phyloP scores from a whole-genome alignment of 2,329 filamentous ascomycete species.

The Microsporum canis region DNA sequence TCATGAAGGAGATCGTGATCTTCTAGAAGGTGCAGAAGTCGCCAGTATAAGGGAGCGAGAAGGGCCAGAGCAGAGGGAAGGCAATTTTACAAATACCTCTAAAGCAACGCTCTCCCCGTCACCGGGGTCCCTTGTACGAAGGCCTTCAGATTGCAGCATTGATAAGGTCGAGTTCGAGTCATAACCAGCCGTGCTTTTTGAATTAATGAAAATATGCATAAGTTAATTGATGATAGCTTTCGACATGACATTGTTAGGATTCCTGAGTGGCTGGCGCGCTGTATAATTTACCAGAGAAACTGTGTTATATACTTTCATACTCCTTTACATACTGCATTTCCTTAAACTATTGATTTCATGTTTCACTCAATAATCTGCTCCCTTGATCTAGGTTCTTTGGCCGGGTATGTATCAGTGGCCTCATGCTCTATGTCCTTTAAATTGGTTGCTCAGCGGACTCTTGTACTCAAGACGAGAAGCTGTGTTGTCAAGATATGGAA shows the following conservation, averaged over 20 bases:
- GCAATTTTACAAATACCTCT: conserved; percentile 5
- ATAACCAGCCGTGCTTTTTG: conserved; percentile 1
- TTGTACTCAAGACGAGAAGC: too few species aligned
- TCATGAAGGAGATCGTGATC: conserved; percentile 47
- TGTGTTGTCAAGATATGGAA: too few species aligned
- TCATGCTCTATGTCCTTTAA: too few species aligned
- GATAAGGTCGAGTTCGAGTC: conserved; percentile 31
- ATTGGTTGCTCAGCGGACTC: too few species aligned
- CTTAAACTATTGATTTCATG: not conserved
- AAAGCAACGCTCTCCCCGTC: conserved; percentile 5
- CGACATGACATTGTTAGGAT: not conserved
- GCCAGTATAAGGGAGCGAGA: conserved; percentile 35
- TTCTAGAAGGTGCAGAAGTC: conserved; percentile 26
- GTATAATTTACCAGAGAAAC: not conserved
- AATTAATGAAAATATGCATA: not conserved
- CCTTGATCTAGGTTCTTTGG: not conserved
- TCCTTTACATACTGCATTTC: not conserved
- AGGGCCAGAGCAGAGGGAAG: conserved; percentile 11
- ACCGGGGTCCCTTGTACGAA: conserved; percentile 11
- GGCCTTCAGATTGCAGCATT: conserved; percentile 21
- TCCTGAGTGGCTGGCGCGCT: not conserved
- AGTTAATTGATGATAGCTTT: not conserved
- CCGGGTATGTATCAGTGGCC: too few species aligned
- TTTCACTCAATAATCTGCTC: not conserved
- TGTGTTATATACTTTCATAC: not conserved